Percentiles rank a stretch among this genome's conserved stretches.
phyloP scores from a whole-genome alignment of 2,329 filamentous ascomycete species.

The Diaporthe nobilis region DNA sequence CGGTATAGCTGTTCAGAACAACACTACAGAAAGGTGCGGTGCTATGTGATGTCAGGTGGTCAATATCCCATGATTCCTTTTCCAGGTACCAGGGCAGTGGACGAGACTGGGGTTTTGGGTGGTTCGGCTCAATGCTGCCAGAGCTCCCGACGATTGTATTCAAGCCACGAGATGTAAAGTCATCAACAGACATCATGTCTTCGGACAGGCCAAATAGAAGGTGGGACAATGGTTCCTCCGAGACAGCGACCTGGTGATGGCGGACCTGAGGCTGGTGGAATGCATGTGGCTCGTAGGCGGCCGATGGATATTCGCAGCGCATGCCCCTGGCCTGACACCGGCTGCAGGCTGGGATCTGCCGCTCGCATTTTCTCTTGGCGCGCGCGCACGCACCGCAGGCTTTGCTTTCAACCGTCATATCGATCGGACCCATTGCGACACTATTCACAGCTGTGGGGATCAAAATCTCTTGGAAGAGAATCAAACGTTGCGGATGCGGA shows the following conservation, averaged over 20 bases:
- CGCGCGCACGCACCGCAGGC: slow-evolving; percentile 45
- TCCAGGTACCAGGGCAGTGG: slow-evolving; percentile 36
- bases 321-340: slow-evolving; percentile 44
- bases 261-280: not conserved
- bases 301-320: slow-evolving; percentile 46
- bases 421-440: slow-evolving; percentile 5
- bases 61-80: slow-evolving; percentile 41
- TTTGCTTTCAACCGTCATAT: slow-evolving; percentile 42
- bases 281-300: not conserved
- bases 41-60: slow-evolving; percentile 14
- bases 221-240: slow-evolving; percentile 17
- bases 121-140: not conserved
- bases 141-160: not conserved
- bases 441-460: not conserved
- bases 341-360: slow-evolving; percentile 44
- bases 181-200: slow-evolving; percentile 21
- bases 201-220: not conserved
- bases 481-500: not conserved
- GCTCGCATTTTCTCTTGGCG: slow-evolving; percentile 46
- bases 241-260: not conserved
- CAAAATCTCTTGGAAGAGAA: not conserved
- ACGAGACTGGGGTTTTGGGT: not conserved
- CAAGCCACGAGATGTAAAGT: not conserved
- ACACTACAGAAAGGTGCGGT: slow-evolving; percentile 11
- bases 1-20: slow-evolving; percentile 40